Evolutionary conservation across 2,329 filamentous ascomycete genomes (phyloP), one percentile per base, ranked within the genome.

Genomic region (Aureobasidium namibiae): DNA sequence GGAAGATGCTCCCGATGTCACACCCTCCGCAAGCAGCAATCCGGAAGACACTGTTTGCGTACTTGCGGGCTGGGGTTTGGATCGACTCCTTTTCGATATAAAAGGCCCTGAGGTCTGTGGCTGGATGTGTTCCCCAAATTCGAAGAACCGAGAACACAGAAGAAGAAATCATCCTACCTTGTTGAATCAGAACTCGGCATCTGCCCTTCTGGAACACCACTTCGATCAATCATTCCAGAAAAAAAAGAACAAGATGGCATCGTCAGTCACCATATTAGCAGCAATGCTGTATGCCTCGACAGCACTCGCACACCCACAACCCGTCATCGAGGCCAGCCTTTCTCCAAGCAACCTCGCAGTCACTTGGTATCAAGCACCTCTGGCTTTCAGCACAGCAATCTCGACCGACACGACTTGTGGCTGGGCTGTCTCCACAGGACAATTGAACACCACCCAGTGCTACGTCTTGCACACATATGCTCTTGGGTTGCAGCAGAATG

Each of bases 401-500:
- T 59, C 61, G 21, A 57, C 56, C n/a, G 44, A 24, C 13, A 36
- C 41, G 5, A 59, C 58, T 8, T 67, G 66, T 56, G 60, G 52
- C 31, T 46, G 42, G 10, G 34, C 46, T 45, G 62, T 65, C 26
- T 61, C 56, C 14, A 56, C 44, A 16, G 62, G 61, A 21, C 61
- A 50, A 11, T 42, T 66, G n/a, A 50, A 61, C 21, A 44, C 54
- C 3, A 59, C 50, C 34, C 39, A 44, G 18, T 68, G 66, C 61
- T 60, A 59, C 21, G 36, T 52, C 9, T 41, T 68, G 34, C 42
- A 24, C 23, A 61, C 56, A 5, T 34, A 42, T 16, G 63, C 56
- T 24, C 45, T 68, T 10, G 63, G 62, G 14, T 60, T 69, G 23
- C 54, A 60, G 16, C 62, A 64, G 21, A 56, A 57, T 4, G 42